Percentiles rank a stretch among this genome's conserved stretches.
These are phyloP conservation scores for Tricholoma bakamatsutake DNA, from an alignment of 768 basidiomycete genomes.

Conservation along the genomic window DNA sequence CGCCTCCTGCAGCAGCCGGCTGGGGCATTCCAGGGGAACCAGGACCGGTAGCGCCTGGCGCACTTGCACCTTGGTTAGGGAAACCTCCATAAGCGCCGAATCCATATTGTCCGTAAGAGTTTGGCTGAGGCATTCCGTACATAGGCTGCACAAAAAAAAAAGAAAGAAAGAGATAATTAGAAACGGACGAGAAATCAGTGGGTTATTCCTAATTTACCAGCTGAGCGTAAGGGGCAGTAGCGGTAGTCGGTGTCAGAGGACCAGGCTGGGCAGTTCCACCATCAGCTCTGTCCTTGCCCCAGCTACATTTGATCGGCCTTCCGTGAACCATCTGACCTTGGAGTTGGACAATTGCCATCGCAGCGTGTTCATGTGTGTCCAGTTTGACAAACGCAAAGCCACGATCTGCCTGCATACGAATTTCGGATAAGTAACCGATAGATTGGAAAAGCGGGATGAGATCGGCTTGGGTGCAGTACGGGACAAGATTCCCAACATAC, in stretches of 20 bases:
- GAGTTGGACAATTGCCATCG: conserved; percentile 95
- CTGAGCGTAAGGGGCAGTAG: conserved; percentile 67
- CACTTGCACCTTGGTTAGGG: conserved; percentile 50
- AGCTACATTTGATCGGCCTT: conserved; percentile 95
- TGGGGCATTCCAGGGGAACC: conserved; percentile 59
- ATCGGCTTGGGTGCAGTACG: conserved; percentile 95
- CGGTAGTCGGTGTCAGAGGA: conserved; percentile 54
- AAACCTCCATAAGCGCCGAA: conserved; percentile 73
- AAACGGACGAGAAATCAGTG: not conserved
- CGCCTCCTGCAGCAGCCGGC: conserved; percentile 46
- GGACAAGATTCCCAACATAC: conserved; percentile 98
- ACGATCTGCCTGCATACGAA: conserved; percentile 98
- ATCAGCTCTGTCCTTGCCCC: conserved; percentile 94
- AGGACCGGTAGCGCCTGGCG: conserved; percentile 40
- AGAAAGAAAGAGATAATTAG: conserved; percentile 5
- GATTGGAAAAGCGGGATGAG: conserved; percentile 97
- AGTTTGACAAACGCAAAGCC: conserved; percentile 99
- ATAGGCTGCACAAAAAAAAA: conserved; percentile 73
- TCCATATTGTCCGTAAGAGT: conserved; percentile 72
- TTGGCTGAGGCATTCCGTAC: conserved; percentile 87
- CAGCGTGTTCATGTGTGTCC: conserved; percentile 97
- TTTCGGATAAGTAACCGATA: conserved; percentile 97
- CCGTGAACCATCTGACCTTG: conserved; percentile 98
- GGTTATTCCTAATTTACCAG: conserved; percentile 48
- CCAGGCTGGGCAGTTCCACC: conserved; percentile 51